Conservation (phyloP, 2,329 filamentous ascomycete genomes). For the Alternaria alternata region DNA sequence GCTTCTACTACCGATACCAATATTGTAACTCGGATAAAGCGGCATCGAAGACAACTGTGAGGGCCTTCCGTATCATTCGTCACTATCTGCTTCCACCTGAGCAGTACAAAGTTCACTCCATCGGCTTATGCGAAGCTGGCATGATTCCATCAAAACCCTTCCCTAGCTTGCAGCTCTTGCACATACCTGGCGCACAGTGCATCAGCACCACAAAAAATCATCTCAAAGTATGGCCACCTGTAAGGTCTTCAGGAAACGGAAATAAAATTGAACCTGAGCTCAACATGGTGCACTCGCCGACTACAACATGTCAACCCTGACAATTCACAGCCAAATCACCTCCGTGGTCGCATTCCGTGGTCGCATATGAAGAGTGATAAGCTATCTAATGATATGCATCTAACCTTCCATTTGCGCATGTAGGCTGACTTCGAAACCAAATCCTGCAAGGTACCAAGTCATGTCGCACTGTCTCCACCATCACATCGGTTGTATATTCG, state of each 20-base stretch:
- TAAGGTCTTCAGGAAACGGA: neutral
- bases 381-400: neutral
- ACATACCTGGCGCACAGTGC: neutral
- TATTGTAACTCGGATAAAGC: neutral
- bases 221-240: neutral
- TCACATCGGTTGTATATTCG: neutral
- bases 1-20: neutral
- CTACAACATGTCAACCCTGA: neutral
- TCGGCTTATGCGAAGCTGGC: neutral
- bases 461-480: neutral
- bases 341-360: neutral
- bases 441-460: neutral
- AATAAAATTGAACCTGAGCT: neutral
- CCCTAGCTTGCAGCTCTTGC: neutral
- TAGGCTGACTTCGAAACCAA: neutral
- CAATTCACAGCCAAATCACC: neutral
- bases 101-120: neutral
- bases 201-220: neutral
- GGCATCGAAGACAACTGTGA: neutral
- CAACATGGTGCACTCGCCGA: neutral
- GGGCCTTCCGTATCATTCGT: neutral
- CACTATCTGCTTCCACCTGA: neutral
- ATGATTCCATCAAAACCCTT: neutral
- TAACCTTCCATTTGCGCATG: neutral
- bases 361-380: neutral